Evolutionary conservation across 208 protist species (phyloP).

Genomic region (Leishmania arabica): DNA sequence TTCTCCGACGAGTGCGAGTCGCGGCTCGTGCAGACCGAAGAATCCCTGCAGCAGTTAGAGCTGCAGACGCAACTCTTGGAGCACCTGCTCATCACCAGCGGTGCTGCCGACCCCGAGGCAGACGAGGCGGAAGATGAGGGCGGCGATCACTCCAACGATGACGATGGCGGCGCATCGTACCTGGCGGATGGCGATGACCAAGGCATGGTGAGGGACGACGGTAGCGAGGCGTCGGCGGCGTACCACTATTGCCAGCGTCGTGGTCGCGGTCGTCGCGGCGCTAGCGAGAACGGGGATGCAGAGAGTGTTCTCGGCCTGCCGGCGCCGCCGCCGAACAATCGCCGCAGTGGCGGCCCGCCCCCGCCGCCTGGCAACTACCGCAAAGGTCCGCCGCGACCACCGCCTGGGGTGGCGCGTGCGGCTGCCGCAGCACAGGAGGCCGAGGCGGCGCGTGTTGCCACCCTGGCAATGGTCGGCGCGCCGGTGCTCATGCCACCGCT

Average conservation of each 20-base stretch:
- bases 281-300: not conserved
- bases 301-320: not conserved
- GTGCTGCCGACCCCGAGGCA: constrained; percentile 13
- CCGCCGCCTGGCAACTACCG: constrained; percentile 11
- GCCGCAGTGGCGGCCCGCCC: not conserved
- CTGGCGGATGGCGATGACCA: not conserved
- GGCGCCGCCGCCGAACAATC: not conserved
- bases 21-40: constrained; percentile 49
- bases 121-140: constrained; percentile 21
- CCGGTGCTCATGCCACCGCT: constrained; percentile 24
- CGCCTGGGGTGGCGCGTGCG: constrained; percentile 15
- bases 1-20: constrained; percentile 77
- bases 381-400: constrained; percentile 20
- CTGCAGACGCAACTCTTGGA: constrained; percentile 69
- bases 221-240: constrained; percentile 12
- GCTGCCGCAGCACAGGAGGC: constrained; percentile 14
- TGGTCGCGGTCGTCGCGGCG: not conserved
- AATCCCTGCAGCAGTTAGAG: constrained; percentile 66
- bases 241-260: constrained; percentile 8
- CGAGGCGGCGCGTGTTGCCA: constrained; percentile 17
- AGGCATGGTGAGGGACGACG: not conserved
- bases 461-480: constrained; percentile 22
- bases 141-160: not conserved
- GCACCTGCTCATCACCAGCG: constrained; percentile 48
- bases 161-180: not conserved